Evolutionary conservation across 2,329 filamentous ascomycete genomes (phyloP).

Genomic region (Ramularia endophylla): DNA sequence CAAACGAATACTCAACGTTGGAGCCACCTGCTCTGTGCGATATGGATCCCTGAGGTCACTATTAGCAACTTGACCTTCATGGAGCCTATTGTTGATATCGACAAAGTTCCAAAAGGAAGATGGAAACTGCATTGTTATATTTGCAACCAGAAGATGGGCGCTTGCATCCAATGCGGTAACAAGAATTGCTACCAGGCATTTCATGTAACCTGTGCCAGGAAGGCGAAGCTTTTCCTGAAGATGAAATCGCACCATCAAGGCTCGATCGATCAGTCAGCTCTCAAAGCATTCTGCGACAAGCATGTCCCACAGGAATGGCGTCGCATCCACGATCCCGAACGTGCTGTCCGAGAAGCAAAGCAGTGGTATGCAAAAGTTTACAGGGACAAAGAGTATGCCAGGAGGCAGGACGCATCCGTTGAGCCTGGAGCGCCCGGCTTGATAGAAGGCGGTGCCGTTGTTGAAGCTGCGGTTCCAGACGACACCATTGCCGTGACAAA

Average conservation of each 20-base stretch:
- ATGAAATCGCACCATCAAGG: slow-evolving; percentile 91
- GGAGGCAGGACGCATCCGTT: slow-evolving; percentile 77
- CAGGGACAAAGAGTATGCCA: slow-evolving; percentile 85
- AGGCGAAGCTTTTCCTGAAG: slow-evolving; percentile 80
- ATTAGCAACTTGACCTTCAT: slow-evolving; percentile 95
- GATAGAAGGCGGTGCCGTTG: slow-evolving; percentile 40
- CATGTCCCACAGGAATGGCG: slow-evolving; percentile 88
- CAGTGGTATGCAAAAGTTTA: slow-evolving; percentile 86
- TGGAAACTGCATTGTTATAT: slow-evolving; percentile 90
- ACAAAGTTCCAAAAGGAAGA: slow-evolving; percentile 89
- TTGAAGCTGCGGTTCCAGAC: slow-evolving; percentile 33
- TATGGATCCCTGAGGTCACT: slow-evolving; percentile 97
- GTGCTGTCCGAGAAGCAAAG: slow-evolving; percentile 75
- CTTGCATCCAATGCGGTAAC: slow-evolving; percentile 96
- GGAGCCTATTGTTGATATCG: slow-evolving; percentile 96
- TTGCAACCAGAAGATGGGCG: slow-evolving; percentile 94
- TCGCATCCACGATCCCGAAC: slow-evolving; percentile 75
- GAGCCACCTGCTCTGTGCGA: slow-evolving; percentile 92
- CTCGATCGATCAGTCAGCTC: slow-evolving; percentile 70
- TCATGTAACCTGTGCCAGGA: slow-evolving; percentile 90
- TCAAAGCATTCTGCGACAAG: slow-evolving; percentile 95
- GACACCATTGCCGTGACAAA: slow-evolving; percentile 50
- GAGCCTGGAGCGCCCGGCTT: slow-evolving; percentile 64
- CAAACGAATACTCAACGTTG: slow-evolving; percentile 95
- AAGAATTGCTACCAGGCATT: slow-evolving; percentile 97